Conservation (phyloP, 164 flowering plant species). For the Nymphaea colorata region DNA sequence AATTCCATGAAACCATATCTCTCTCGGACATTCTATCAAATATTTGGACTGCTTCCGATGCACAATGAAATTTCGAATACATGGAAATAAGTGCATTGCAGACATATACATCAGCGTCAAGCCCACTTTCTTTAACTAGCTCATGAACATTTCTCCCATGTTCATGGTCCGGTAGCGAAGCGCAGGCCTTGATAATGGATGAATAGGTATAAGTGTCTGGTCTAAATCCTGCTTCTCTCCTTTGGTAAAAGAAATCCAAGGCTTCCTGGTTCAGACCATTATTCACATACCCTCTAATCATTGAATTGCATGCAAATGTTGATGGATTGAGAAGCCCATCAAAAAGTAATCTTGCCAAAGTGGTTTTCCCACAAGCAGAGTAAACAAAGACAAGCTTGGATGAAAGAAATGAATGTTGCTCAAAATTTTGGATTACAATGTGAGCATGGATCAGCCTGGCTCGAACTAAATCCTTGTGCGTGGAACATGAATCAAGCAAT, state of each 20-base stretch:
- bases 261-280: slow-evolving; percentile 19
- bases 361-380: slow-evolving; percentile 7
- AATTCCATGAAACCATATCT: slow-evolving; percentile 22
- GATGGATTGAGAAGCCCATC: slow-evolving; percentile 5
- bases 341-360: slow-evolving; percentile 10
- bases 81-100: slow-evolving; percentile 20
- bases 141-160: slow-evolving; percentile 11
- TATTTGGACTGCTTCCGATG: slow-evolving; percentile 7
- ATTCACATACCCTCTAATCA: slow-evolving; percentile 19
- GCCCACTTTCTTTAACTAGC: slow-evolving; percentile 10
- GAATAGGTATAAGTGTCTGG: slow-evolving; percentile 25
- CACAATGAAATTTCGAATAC: slow-evolving; percentile 15
- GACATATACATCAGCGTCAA: slow-evolving; percentile 14
- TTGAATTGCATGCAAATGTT: slow-evolving; percentile 16
- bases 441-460: slow-evolving; percentile 20
- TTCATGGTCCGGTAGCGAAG: slow-evolving; percentile 9
- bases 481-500: slow-evolving; percentile 11
- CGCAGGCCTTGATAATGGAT: slow-evolving; percentile 16
- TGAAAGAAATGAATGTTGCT: slow-evolving; percentile 14
- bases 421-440: slow-evolving; percentile 12
- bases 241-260: slow-evolving; percentile 12
- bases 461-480: slow-evolving; percentile 7
- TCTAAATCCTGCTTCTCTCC: slow-evolving; percentile 7
- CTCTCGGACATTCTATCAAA: slow-evolving; percentile 19
- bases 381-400: slow-evolving; percentile 17